phyloP scores from a whole-genome alignment of 2,329 filamentous ascomycete genomes.

The Fusarium caatingaense region DNA sequence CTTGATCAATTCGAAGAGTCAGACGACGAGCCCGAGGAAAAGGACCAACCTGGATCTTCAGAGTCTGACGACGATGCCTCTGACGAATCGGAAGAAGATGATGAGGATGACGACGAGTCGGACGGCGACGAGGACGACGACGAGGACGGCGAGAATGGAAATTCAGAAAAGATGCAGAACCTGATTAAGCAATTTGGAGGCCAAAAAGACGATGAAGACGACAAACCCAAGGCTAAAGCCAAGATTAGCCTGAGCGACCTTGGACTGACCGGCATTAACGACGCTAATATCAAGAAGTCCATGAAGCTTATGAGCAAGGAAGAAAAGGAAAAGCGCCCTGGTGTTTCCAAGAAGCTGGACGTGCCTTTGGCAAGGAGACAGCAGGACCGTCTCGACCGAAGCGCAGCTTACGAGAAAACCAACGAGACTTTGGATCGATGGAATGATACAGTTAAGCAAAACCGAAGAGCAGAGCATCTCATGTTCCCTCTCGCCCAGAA shows the following conservation, averaged over 20 bases:
- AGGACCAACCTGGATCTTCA: slow-evolving; percentile 58
- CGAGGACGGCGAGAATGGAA: slow-evolving; percentile 56
- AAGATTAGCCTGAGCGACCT: slow-evolving; percentile 83
- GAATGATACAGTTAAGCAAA: slow-evolving; percentile 95
- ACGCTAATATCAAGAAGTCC: slow-evolving; percentile 80
- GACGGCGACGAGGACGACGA: slow-evolving; percentile 45
- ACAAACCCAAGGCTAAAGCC: slow-evolving; percentile 62
- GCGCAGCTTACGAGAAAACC: slow-evolving; percentile 87
- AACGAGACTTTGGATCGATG: slow-evolving; percentile 91
- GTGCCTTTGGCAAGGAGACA: slow-evolving; percentile 87
- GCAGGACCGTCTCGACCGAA: slow-evolving; percentile 85
- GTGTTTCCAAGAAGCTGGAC: slow-evolving; percentile 74
- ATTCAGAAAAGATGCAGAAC: slow-evolving; percentile 70
- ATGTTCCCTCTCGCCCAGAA: slow-evolving; percentile 86
- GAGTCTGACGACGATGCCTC: slow-evolving; percentile 57
- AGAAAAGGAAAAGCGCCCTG: slow-evolving; percentile 60
- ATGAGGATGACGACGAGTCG: slow-evolving; percentile 61
- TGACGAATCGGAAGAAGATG: slow-evolving; percentile 57
- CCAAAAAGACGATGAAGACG: slow-evolving; percentile 66
- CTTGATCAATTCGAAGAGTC: slow-evolving; percentile 65
- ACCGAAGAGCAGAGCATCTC: slow-evolving; percentile 90
- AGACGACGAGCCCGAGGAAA: slow-evolving; percentile 61
- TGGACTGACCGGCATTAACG: slow-evolving; percentile 75
- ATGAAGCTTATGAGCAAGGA: slow-evolving; percentile 79
- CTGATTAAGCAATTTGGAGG: slow-evolving; percentile 77